These are phyloP conservation scores for Botryotinia convoluta DNA, from an alignment of 2,329 filamentous ascomycete genomes.

Conservation along the genomic window DNA sequence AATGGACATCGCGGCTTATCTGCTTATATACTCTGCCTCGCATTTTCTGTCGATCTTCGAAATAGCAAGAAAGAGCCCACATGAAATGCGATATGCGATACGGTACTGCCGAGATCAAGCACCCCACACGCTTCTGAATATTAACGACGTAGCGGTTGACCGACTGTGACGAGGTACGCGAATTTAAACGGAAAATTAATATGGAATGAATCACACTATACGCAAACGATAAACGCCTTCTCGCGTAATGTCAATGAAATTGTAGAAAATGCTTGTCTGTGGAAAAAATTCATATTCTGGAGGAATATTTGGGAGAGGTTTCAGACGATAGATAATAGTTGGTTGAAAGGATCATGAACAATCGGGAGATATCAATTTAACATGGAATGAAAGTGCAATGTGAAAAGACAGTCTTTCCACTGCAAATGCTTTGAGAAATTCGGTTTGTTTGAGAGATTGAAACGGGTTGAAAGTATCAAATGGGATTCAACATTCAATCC, in stretches of 20 bases:
- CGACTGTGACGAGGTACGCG: background rate
- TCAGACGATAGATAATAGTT: background rate
- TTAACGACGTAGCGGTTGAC: background rate
- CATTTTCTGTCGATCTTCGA: background rate
- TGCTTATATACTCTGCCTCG: background rate
- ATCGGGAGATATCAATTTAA: background rate
- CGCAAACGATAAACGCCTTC: too few species aligned
- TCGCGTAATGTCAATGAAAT: too few species aligned
- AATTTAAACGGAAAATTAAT: too few species aligned
- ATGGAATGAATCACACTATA: too few species aligned
- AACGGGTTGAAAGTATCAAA: too few species aligned
- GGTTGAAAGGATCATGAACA: background rate
- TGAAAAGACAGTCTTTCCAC: background rate
- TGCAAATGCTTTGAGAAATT: background rate
- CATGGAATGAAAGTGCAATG: background rate
- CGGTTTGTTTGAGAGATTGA: too few species aligned
- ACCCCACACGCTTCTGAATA: background rate
- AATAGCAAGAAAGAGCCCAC: background rate
- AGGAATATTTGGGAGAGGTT: background rate
- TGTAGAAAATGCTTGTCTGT: background rate
- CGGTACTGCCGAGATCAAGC: background rate
- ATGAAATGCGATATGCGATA: background rate
- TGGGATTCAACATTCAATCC: too few species aligned
- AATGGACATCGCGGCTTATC: fast-evolving
- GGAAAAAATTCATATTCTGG: background rate